These are phyloP conservation scores for Boletus huronensis DNA, from an alignment of 768 basidiomycete genomes.

Conservation along the genomic window DNA sequence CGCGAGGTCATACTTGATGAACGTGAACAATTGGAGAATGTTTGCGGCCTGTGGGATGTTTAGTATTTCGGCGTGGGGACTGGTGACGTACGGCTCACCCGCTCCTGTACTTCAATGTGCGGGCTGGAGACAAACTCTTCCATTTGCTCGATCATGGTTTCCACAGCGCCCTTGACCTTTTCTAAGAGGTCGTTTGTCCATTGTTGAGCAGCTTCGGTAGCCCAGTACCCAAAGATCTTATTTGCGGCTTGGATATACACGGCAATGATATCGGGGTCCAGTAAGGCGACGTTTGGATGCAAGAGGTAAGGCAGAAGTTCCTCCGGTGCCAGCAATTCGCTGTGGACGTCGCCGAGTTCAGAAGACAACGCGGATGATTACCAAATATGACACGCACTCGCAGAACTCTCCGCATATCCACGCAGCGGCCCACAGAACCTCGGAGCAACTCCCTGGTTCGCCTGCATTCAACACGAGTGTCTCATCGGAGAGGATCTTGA, in stretches of 20 bases:
- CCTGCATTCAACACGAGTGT: conserved; percentile 62
- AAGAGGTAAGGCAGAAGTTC: conserved; percentile 70
- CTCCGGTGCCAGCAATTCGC: conserved; percentile 76
- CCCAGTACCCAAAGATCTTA: conserved; percentile 88
- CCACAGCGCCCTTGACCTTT: conserved; percentile 62
- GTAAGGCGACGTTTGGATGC: conserved; percentile 50
- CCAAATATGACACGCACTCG: conserved; percentile 49
- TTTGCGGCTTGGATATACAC: conserved; percentile 79
- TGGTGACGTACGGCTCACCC: conserved; percentile 48
- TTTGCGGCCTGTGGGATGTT: conserved; percentile 66
- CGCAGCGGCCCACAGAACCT: conserved; percentile 90
- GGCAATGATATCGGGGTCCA: conserved; percentile 63
- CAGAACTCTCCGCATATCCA: conserved; percentile 97
- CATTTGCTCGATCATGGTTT: conserved; percentile 57
- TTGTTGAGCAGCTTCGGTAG: conserved; percentile 64
- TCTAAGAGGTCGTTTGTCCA: conserved; percentile 76
- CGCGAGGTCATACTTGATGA: conserved; percentile 71
- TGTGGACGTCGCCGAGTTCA: conserved; percentile 30
- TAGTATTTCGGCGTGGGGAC: background rate
- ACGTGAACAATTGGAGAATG: conserved; percentile 66
- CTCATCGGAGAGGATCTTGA: conserved; percentile 76
- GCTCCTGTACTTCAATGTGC: conserved; percentile 89
- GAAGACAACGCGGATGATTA: background rate
- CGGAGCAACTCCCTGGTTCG: conserved; percentile 73
- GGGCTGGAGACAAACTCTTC: conserved; percentile 54